Base-by-base conservation (phyloP, 768 basidiomycete genomes). In the Porphyrellus cyaneotinctus region DNA sequence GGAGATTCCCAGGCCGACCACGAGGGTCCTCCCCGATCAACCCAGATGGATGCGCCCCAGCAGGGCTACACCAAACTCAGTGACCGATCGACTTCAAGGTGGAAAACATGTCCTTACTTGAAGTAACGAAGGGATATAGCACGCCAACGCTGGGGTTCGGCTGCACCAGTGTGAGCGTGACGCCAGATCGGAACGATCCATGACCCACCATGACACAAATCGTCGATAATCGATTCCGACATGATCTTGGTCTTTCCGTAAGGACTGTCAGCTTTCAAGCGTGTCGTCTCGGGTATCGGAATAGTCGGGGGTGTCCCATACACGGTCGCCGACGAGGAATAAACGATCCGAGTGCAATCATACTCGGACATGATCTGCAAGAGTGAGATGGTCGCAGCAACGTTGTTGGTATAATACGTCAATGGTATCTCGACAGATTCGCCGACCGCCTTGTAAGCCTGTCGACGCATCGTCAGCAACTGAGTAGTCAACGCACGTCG, bases 381-480 rank as follows among this genome's bases (percentile, higher is more conserved):
- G 20, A 98, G 84, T 45, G 79, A 84, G 51, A 97, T 71, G 8
- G 94, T 95, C 6, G 92, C 95, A 39, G 81, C 72, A 51, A 99
- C 97, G 64, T 99, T 99, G 76, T 93, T 94, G 60, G 81, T 75
- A 70, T 98, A 99, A 73, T 99, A 99, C 13, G 84, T 81, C 65
- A 98, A 70, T 5, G 97, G 97, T 47, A 91, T 86, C 73, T 97
- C 90, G 17, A 87, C 87, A 15, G 92, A 95, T 71, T 99, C 97
- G 38, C 97, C 97, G 43, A 99, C 97, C 18, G 95, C 93, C 76
- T 99, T 99, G 77, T 90, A 86, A 5, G 97, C 97, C 91, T 94
- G 63, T 44, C 31, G n/a, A 9, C 43, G 43, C 17, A n/a, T 28
- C 30, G 2, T 32, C 44, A 13, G 14, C 15, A 4, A n/a, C n/a